Base-by-base conservation (phyloP, 2,329 filamentous ascomycete species). In the Ophiosphaerella korrae region DNA sequence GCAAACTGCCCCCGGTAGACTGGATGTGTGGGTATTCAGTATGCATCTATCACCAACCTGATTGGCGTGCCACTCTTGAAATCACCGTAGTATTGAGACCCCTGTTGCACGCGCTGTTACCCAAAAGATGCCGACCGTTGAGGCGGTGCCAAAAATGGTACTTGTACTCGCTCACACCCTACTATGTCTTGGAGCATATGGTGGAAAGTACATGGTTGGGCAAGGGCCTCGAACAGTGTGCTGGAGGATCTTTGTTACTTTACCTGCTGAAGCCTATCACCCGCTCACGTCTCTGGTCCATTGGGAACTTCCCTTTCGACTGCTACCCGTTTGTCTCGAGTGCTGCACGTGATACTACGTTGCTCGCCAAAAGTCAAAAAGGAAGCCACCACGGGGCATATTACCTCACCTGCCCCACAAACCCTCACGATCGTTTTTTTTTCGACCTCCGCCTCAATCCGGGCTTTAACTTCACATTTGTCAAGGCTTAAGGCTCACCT, bases 161-260 rank as follows among this genome's bases (percentile, higher is more conserved):
- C 62, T 63, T 64, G 67, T 64, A 68, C 56, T 50, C 50, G 53
- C 45, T 42, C 56, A 43, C 48, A 50, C 43, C 60, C 53, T 55
- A 46, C 50, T 29, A 6, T 6, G 11, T 29, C 26, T 29, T 29
- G 26, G 26, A 29, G 26, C 11, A 29, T 29, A 29, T 29, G 26
- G 26, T 6, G 26, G 11, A 29, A 29, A 29, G 26, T 29, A 3
- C 11, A 11, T 29, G 26, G 26, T 29, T 29, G 26, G 26, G 7
- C 26, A 29, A 29, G 26, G 26, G 8, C 26, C 26, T 29, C 26
- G 26, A 29, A 29, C 26, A 29, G 26, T 29, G 26, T 29, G 26
- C 26, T 6, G 4, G 26, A 29, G 26, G 26, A 29, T 29, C 26
- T 29, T 29, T 29, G 7, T 29, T 29, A 29, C 26, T 29, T 29